Percentiles rank a stretch among this genome's conserved stretches.
Evolutionary conservation across 345 rosid species (phyloP).

Genomic region (Arabidopsis suecica): DNA sequence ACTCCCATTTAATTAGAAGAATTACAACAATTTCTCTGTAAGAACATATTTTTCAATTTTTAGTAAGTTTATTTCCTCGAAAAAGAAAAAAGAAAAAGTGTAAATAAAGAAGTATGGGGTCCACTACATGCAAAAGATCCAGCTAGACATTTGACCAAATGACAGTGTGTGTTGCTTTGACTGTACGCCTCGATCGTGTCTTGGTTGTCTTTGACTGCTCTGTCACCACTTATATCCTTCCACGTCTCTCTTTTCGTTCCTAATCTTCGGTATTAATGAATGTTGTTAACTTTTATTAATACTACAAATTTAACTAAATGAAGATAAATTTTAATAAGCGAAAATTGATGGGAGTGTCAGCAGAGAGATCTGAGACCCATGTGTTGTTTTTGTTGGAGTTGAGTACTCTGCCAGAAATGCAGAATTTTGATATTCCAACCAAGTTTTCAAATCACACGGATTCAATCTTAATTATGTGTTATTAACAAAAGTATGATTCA

Average conservation of each 20-base stretch:
- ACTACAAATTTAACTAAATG: background rate
- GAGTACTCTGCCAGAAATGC: conserved; percentile 7
- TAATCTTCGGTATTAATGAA: background rate
- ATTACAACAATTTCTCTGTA: too few relatives aligned
- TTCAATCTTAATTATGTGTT: background rate
- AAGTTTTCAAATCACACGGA: background rate
- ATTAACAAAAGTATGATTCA: background rate
- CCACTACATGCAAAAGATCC: conserved; percentile 48
- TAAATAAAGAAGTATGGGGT: conserved; percentile 19
- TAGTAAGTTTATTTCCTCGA: background rate
- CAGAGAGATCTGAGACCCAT: conserved; percentile 34
- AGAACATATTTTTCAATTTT: background rate
- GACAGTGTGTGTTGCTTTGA: conserved; percentile 51
- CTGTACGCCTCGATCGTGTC: conserved; percentile 45
- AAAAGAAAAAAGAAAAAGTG: background rate
- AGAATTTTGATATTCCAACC: background rate
- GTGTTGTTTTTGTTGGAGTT: conserved; percentile 23
- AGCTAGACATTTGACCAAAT: conserved; percentile 56
- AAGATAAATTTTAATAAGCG: conserved; percentile 4
- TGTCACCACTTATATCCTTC: conserved; percentile 23
- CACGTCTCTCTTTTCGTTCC: conserved; percentile 11
- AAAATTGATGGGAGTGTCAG: conserved; percentile 36
- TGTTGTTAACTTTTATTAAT: background rate
- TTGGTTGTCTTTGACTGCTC: conserved; percentile 43
- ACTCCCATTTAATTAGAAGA: too few relatives aligned